Evolutionary conservation across 352 stramenopile genomes (phyloP).

Genomic region (Phytophthora podocarpi): DNA sequence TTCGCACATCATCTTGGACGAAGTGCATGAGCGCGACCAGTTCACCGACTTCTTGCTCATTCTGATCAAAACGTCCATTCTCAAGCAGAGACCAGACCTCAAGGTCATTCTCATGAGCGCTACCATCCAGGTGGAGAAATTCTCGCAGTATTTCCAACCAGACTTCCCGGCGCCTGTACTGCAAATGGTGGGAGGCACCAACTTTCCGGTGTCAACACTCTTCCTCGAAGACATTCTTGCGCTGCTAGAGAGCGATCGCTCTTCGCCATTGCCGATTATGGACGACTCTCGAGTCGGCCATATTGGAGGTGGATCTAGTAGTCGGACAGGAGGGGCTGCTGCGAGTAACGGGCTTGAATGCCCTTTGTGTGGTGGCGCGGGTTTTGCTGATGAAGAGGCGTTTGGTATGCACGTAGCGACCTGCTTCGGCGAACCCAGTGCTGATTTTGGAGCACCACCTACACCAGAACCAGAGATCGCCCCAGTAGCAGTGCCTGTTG

Average conservation of each 20-base stretch:
- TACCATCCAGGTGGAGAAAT: slow-evolving; percentile 95
- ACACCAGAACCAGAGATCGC: slow-evolving; percentile 13
- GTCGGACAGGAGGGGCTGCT: background rate
- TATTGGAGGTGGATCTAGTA: slow-evolving; percentile 4
- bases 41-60: slow-evolving; percentile 97
- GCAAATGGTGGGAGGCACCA: slow-evolving; percentile 84
- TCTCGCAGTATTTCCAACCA: slow-evolving; percentile 91
- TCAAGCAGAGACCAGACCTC: slow-evolving; percentile 81
- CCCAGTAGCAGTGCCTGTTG: slow-evolving; percentile 19
- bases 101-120: slow-evolving; percentile 96
- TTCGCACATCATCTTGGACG: slow-evolving; percentile 95
- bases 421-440: slow-evolving; percentile 66
- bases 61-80: slow-evolving; percentile 89
- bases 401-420: slow-evolving; percentile 88
- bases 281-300: slow-evolving; percentile 19
- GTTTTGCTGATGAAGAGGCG: slow-evolving; percentile 81
- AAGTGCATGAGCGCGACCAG: slow-evolving; percentile 96
- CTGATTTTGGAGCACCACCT: slow-evolving; percentile 8
- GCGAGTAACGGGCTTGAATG: slow-evolving; percentile 58
- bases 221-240: slow-evolving; percentile 91
- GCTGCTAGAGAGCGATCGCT: slow-evolving; percentile 46
- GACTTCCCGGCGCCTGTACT: slow-evolving; percentile 71
- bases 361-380: slow-evolving; percentile 75
- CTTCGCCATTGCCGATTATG: slow-evolving; percentile 35
- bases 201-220: slow-evolving; percentile 91